phyloP scores from a whole-genome alignment of 2,329 filamentous ascomycete species.

The Pyricularia sp. region DNA sequence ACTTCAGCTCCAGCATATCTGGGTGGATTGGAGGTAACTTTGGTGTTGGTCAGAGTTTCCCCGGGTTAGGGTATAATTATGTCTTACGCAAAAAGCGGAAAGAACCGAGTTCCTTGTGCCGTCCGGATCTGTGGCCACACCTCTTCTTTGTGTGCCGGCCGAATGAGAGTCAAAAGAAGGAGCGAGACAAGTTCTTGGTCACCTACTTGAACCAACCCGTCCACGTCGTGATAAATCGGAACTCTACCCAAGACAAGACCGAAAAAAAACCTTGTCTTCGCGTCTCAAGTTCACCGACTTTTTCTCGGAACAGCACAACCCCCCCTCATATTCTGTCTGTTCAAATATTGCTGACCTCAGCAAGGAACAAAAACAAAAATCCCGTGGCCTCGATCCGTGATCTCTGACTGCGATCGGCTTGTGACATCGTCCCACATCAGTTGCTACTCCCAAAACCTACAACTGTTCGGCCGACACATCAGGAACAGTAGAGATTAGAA shows the following conservation, averaged over 20 bases:
- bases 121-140: background rate
- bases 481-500: background rate
- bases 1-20: too few relatives aligned
- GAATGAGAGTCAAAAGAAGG: too few relatives aligned
- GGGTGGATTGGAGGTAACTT: background rate
- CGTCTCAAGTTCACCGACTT: background rate
- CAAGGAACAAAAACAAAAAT: background rate
- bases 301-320: background rate
- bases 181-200: background rate
- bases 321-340: too few relatives aligned
- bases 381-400: background rate
- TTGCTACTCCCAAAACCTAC: background rate
- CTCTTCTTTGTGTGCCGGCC: background rate
- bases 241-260: background rate
- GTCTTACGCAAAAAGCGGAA: background rate
- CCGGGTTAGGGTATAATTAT: background rate
- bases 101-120: background rate
- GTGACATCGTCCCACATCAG: background rate
- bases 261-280: background rate
- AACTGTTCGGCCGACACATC: background rate
- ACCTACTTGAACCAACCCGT: background rate
- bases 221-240: too few relatives aligned
- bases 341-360: background rate
- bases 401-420: background rate
- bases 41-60: background rate